Percentiles rank a stretch among this genome's conserved stretches.
Evolutionary conservation across 257 asterid genomes (phyloP).

Genomic region (Solanum gandarillasii): DNA sequence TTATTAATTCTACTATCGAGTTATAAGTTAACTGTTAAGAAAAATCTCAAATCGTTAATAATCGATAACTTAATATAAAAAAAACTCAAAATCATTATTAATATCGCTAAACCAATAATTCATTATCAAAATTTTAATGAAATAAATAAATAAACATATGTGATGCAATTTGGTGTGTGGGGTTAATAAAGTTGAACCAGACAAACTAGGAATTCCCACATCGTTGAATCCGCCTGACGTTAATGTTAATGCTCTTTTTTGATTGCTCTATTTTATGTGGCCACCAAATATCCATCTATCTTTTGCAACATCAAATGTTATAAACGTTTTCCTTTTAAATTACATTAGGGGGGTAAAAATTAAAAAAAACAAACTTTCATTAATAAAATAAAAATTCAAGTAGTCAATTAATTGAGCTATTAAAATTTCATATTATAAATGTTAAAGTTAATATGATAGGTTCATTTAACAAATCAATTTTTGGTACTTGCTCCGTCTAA

Average conservation of each 20-base stretch:
- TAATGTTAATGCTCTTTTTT: not conserved
- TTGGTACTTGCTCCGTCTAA: too few species aligned
- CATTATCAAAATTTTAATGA: too few species aligned
- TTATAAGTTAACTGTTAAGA: fast-evolving
- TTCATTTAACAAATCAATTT: not conserved
- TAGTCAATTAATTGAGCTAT: too few species aligned
- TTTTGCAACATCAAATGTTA: not conserved
- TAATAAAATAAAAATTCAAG: too few species aligned
- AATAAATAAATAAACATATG: not conserved
- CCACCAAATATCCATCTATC: not conserved
- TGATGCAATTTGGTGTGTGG: not conserved
- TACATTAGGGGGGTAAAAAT: not conserved
- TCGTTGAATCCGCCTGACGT: slow-evolving; percentile 15
- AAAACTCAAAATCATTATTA: too few species aligned
- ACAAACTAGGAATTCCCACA: not conserved
- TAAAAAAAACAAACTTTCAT: too few species aligned
- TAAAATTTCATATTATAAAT: too few species aligned
- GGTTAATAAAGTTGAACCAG: slow-evolving; percentile 1
- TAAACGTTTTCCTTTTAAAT: not conserved
- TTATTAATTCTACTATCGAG: too few species aligned
- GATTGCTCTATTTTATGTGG: not conserved
- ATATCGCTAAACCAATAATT: too few species aligned
- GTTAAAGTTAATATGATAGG: not conserved
- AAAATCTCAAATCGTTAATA: not conserved
- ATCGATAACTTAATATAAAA: too few species aligned